Evolutionary conservation across 768 basidiomycete genomes (phyloP).

Genomic region (Clitopilus hobsonii): DNA sequence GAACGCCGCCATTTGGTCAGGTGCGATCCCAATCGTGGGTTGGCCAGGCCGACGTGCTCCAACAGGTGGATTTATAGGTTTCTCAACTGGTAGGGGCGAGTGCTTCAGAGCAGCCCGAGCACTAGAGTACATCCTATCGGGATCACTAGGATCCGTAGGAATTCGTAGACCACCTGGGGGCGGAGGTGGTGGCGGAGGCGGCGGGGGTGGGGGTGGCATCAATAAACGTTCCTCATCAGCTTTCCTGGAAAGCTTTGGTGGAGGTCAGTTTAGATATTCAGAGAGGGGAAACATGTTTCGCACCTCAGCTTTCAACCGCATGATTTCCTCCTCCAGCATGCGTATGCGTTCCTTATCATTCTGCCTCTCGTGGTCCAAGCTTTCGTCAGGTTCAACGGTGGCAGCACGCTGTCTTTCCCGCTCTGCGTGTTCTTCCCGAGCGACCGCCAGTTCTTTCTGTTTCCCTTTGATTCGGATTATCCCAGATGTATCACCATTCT

Average conservation of each 20-base stretch:
- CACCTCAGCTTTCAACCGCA: conserved; percentile 56
- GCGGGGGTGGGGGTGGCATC: conserved; percentile 37
- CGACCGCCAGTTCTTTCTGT: conserved; percentile 58
- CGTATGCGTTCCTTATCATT: conserved; percentile 63
- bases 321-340: conserved; percentile 63
- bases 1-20: conserved; percentile 83
- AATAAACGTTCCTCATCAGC: conserved; percentile 31
- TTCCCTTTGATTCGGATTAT: conserved; percentile 51
- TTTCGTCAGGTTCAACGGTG: conserved; percentile 35
- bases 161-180: conserved; percentile 30
- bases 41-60: conserved; percentile 44
- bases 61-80: conserved; percentile 54
- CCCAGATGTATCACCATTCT: conserved; percentile 34
- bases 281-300: too few relatives aligned
- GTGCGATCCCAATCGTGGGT: conserved; percentile 67
- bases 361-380: conserved; percentile 33
- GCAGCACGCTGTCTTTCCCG: conserved; percentile 49
- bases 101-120: conserved; percentile 67
- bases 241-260: conserved; percentile 17
- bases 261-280: too few relatives aligned
- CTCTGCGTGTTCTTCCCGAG: conserved; percentile 29
- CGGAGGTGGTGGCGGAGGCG: conserved; percentile 26
- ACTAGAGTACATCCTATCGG: conserved; percentile 42
- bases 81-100: conserved; percentile 52
- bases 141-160: conserved; percentile 18